Conservation (phyloP, 768 basidiomycete species). For the Lanmaoa pseudosensibilis region DNA sequence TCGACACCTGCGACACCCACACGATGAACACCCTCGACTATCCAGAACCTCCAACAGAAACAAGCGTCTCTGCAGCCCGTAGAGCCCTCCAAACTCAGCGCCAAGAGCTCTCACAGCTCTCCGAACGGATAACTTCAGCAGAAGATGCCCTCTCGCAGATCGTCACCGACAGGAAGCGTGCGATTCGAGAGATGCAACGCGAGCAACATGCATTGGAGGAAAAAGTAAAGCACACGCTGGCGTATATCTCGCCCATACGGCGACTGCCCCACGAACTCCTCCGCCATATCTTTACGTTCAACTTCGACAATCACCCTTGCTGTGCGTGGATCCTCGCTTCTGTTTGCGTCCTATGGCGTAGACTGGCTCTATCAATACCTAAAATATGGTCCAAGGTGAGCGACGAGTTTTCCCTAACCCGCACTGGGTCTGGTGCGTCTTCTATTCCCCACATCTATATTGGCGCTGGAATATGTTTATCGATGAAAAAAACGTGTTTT, state of each 20-base stretch:
- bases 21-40: constrained; percentile 35
- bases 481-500: constrained; percentile 18
- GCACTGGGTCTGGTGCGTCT: constrained; percentile 1
- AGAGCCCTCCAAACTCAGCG: constrained; percentile 39
- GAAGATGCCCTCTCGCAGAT: constrained; percentile 59
- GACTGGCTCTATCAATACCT: constrained; percentile 64
- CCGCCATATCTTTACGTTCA: constrained; percentile 66
- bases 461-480: constrained; percentile 19
- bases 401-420: constrained; percentile 9
- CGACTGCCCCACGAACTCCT: constrained; percentile 73
- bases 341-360: constrained; percentile 67
- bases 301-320: constrained; percentile 69
- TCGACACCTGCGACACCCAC: constrained; percentile 18
- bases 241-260: constrained; percentile 72
- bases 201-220: constrained; percentile 52
- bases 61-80: constrained; percentile 53
- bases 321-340: constrained; percentile 75
- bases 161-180: constrained; percentile 50
- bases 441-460: constrained; percentile 4
- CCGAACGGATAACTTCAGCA: constrained; percentile 49
- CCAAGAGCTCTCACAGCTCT: constrained; percentile 33
- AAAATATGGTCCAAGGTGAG: constrained; percentile 76
- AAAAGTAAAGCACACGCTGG: constrained; percentile 48
- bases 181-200: constrained; percentile 53
- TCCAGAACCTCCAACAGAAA: constrained; percentile 60